A percentile compares a stretch with the other conserved stretches of the same genome.
phyloP scores from a whole-genome alignment of 2,329 filamentous ascomycete genomes.

The Piedraia hortae region DNA sequence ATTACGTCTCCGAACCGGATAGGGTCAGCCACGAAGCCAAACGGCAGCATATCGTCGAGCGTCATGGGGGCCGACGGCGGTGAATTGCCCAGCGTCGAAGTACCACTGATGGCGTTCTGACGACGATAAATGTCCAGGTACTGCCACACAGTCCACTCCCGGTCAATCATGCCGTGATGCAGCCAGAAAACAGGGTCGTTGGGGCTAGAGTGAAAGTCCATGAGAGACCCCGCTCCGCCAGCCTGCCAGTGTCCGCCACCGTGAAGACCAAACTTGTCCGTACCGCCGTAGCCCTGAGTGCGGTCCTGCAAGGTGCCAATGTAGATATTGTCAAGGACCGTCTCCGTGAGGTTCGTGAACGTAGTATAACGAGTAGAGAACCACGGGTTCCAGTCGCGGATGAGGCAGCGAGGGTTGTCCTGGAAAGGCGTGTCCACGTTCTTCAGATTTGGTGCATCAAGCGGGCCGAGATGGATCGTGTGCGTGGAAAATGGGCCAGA shows the following conservation, averaged over 20 bases:
- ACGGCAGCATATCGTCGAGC: conserved; percentile 16
- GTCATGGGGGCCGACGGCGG: conserved; percentile 19
- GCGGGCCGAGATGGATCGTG: conserved; percentile 10
- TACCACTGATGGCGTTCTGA: conserved; percentile 16
- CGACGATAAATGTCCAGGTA: conserved; percentile 16
- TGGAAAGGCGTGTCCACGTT: conserved; percentile 8
- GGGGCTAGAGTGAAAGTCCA: conserved; percentile 20
- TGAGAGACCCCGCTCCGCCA: conserved; percentile 11
- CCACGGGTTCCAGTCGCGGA: conserved; percentile 7
- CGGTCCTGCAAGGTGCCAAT: conserved; percentile 8
- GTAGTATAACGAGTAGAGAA: conserved; percentile 7
- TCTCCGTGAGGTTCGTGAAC: conserved; percentile 6
- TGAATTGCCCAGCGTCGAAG: conserved; percentile 18
- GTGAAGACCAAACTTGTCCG: conserved; percentile 15
- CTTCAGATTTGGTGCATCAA: conserved; percentile 8
- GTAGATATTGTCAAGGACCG: conserved; percentile 7
- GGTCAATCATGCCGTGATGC: conserved; percentile 22
- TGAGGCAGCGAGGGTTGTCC: conserved; percentile 6
- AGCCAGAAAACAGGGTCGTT: conserved; percentile 23
- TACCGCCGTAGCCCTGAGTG: conserved; percentile 9
- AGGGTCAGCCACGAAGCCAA: conserved; percentile 9
- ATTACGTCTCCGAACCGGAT: conserved; percentile 9
- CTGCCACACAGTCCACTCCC: conserved; percentile 24
- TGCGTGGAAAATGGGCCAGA: conserved; percentile 24
- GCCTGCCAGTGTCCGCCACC: conserved; percentile 18